Evolutionary conservation across 495 filamentous ascomycete genomes (phyloP), one percentile per base, ranked within the genome.

Genomic region (Aspergillus egyptiacus): DNA sequence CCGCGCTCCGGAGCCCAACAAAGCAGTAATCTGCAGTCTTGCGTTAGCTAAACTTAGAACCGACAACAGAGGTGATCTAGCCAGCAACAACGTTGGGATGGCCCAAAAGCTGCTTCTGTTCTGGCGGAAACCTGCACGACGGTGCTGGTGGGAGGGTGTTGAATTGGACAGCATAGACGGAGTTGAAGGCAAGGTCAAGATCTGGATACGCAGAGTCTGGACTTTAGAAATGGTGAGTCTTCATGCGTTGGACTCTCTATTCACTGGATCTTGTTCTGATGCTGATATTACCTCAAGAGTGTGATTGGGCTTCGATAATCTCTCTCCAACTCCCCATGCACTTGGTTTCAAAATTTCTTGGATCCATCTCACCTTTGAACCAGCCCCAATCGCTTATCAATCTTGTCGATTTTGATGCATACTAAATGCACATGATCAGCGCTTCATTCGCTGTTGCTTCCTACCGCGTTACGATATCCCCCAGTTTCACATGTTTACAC

Each of bases 111-210:
- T 99, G 33, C 76, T 99, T 13, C 77, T 99, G 1, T 99, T 99
- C 72, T 99, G 93, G 93, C 78, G 93, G 53, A 99, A 99, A 66
- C 93, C 93, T 6, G 93, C 93, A 19, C 77, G 93, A 37, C 76
- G 93, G 62, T 99, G 93, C 72, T 99, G 93, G 93, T 99, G 93
- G 93, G 93, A 97, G 64, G 94, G 93, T 7, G 84, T 96, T n/a
- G 91, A 96, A 60, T 73, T 99, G 17, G 79, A 89, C 14, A 69
- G 84, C 46, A 87, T 99, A 11, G 94, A 96, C 39, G 93, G 93
- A 9, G 80, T 96, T 13, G 83, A 95, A 28, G 94, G 93, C 22
- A 86, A 83, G 57, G 72, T 99, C 59, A 99, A 97, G 67, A 89
- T 97, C 51, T 99, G 93, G 93, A 96, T 97, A 58, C 77, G 93